Evolutionary conservation across 73 alveolate genomes (phyloP).

Genomic region (Stentor coeruleus): DNA sequence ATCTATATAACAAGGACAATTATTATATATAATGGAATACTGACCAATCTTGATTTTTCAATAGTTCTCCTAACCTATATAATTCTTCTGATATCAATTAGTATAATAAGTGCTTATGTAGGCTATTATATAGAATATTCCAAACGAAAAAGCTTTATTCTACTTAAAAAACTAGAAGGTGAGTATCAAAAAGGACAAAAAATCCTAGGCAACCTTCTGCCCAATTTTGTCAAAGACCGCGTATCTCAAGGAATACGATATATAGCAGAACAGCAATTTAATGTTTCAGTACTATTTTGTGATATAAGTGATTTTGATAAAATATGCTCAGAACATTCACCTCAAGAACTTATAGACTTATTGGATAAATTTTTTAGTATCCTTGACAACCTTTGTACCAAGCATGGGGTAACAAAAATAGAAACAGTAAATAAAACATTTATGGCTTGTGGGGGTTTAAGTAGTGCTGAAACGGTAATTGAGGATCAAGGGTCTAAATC

Average conservation of each 20-base stretch:
- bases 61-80: not conserved
- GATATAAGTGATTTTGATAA: constrained; percentile 76
- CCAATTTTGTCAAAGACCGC: constrained; percentile 57
- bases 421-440: constrained; percentile 87
- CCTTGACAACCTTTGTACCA: constrained; percentile 63
- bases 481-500: not conserved
- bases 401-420: constrained; percentile 41
- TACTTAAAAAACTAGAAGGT: not conserved
- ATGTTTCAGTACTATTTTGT: constrained; percentile 70
- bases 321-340: constrained; percentile 44
- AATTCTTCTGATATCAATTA: not conserved
- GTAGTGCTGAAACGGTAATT: constrained; percentile 42
- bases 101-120: not conserved
- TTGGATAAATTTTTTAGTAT: not conserved
- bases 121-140: not conserved
- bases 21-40: too few species aligned
- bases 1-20: not conserved
- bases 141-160: not conserved
- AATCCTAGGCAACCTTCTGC: constrained; percentile 57
- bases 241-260: constrained; percentile 56
- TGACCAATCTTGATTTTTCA: not conserved
- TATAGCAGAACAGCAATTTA: constrained; percentile 65
- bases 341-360: constrained; percentile 40
- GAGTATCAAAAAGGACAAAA: constrained; percentile 36
- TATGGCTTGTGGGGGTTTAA: constrained; percentile 85